A percentile compares a stretch with the other conserved stretches of the same genome.
These are phyloP conservation scores for Marasmius fiardii DNA, from an alignment of 1,284 basidiomycete genomes.

Conservation along the genomic window DNA sequence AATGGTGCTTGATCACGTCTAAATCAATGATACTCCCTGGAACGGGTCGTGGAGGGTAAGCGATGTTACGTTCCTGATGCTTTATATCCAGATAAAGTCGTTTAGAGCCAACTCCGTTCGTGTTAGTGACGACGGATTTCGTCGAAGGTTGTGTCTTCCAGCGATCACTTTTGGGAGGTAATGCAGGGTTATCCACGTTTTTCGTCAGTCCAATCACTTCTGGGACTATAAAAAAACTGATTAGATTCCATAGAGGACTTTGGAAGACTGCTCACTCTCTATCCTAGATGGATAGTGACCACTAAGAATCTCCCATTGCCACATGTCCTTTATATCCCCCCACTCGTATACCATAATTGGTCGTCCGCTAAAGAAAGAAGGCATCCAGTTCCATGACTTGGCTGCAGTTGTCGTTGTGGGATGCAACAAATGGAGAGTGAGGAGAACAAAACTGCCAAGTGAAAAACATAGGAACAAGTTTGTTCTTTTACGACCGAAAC, in stretches of 20 bases:
- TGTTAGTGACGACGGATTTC: slow-evolving; percentile 40
- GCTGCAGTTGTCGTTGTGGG: slow-evolving; percentile 50
- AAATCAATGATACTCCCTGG: slow-evolving; percentile 82
- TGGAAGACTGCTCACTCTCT: slow-evolving; percentile 50
- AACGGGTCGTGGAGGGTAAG: slow-evolving; percentile 82
- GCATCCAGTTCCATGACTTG: slow-evolving; percentile 62
- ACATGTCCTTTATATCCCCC: slow-evolving; percentile 82
- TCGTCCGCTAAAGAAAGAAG: slow-evolving; percentile 54
- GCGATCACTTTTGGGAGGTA: slow-evolving; percentile 43
- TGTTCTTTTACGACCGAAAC: slow-evolving; percentile 56
- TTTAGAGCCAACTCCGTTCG: slow-evolving; percentile 68
- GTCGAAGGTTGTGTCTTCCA: slow-evolving; percentile 39
- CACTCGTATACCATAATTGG: slow-evolving; percentile 75
- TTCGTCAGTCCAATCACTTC: slow-evolving; percentile 59
- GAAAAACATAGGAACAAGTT: slow-evolving; percentile 46
- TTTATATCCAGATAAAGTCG: slow-evolving; percentile 76
- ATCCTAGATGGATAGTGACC: slow-evolving; percentile 87
- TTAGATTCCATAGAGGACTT: neutral
- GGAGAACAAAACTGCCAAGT: slow-evolving; percentile 46
- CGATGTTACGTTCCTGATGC: slow-evolving; percentile 49
- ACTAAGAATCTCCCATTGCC: slow-evolving; percentile 90
- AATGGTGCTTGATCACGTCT: slow-evolving; percentile 85
- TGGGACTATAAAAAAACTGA: slow-evolving; percentile 55
- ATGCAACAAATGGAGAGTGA: slow-evolving; percentile 52
- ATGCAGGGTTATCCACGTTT: slow-evolving; percentile 69